These are phyloP conservation scores for Huntiella savannae DNA, from an alignment of 2,329 filamentous ascomycete species.

Conservation along the genomic window DNA sequence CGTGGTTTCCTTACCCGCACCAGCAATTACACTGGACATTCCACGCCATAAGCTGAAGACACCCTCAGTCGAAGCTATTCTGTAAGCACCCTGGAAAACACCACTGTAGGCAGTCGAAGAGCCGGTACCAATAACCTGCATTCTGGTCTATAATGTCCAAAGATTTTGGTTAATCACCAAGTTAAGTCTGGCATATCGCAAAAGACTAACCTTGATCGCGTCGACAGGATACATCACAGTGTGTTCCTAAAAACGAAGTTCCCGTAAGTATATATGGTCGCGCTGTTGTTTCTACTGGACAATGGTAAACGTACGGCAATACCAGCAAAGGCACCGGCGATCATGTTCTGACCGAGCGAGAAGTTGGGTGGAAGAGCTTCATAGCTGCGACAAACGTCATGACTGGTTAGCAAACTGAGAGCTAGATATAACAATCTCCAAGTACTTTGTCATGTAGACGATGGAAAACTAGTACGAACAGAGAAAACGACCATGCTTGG, in stretches of 20 bases:
- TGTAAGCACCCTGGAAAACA: constrained; percentile 78
- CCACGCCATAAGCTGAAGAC: constrained; percentile 87
- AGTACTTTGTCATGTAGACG: no score
- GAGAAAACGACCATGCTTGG: no score
- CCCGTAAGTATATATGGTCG: neutral
- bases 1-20: constrained; percentile 49
- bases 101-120: constrained; percentile 70
- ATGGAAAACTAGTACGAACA: no score
- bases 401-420: neutral
- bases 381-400: constrained; percentile 35
- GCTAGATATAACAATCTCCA: neutral
- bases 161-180: neutral
- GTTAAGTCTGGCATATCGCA: neutral
- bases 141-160: constrained; percentile 52
- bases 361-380: constrained; percentile 89
- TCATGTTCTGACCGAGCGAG: constrained; percentile 85
- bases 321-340: constrained; percentile 87
- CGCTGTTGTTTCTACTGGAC: constrained; percentile 2
- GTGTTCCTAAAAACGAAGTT: constrained; percentile 49
- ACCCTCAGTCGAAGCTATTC: constrained; percentile 79
- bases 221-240: constrained; percentile 99
- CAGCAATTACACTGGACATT: constrained; percentile 87
- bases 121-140: constrained; percentile 84
- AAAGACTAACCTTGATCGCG: constrained; percentile 62
- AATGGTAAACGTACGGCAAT: constrained; percentile 50